Conservation (phyloP, 2,329 filamentous ascomycete genomes). For the Cadophora gregata region DNA sequence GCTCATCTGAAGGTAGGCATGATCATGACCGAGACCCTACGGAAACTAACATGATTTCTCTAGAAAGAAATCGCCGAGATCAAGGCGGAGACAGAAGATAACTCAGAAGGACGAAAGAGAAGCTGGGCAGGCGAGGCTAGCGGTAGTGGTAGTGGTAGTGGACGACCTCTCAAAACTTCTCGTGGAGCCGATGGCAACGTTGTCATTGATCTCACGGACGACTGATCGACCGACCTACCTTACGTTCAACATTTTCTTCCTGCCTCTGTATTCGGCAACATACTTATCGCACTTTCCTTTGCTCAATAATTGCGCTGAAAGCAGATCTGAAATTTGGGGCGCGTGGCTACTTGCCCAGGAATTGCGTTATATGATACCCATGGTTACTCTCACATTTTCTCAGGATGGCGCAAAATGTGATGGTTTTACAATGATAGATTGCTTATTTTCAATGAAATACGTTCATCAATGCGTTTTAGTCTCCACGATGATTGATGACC, state of each 20-base stretch:
- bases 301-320: background rate
- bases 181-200: constrained; percentile 18
- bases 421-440: background rate
- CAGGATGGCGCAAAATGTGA: background rate
- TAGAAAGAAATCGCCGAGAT: constrained; percentile 35
- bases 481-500: background rate
- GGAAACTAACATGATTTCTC: background rate
- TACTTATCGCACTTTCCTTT: background rate
- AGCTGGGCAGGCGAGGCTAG: constrained; percentile 10
- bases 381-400: background rate
- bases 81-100: constrained; percentile 30
- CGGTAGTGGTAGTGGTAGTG: constrained; percentile 13
- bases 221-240: constrained; percentile 17
- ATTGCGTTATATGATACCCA: constrained; percentile 16
- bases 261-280: background rate
- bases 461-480: background rate
- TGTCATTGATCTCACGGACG: constrained; percentile 37
- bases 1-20: constrained; percentile 32
- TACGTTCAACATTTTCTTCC: background rate
- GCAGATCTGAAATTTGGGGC: background rate
- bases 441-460: background rate
- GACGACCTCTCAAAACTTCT: constrained; percentile 30
- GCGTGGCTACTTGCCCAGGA: background rate
- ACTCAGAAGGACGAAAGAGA: constrained; percentile 21
- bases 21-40: background rate